phyloP scores from a whole-genome alignment of 1,139 yeast species.

The Kodamaea derodonti region DNA sequence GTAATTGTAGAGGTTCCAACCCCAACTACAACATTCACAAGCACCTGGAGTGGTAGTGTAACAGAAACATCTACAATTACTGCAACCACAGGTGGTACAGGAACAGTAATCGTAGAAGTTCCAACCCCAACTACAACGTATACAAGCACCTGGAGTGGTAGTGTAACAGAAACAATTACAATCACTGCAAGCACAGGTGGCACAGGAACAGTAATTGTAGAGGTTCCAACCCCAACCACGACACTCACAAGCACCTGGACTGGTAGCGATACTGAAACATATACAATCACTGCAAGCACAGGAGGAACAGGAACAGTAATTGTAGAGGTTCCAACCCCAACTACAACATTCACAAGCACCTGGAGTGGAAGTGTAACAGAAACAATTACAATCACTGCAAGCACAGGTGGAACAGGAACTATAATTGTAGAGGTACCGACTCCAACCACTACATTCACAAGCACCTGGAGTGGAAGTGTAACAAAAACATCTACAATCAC shows the following conservation, averaged over 20 bases:
- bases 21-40: conserved; percentile 9
- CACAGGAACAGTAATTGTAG: conserved; percentile 1
- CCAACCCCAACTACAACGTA: conserved; percentile 13
- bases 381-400: background rate
- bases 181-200: conserved; percentile 4
- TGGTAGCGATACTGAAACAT: conserved; percentile 5
- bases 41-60: conserved; percentile 6
- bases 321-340: conserved; percentile 10
- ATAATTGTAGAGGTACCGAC: conserved; percentile 4
- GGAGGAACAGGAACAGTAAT: conserved; percentile 10
- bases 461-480: conserved; percentile 4
- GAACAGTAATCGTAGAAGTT: conserved; percentile 16
- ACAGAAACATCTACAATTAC: conserved; percentile 4
- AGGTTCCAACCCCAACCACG: conserved; percentile 7
- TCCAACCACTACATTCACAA: conserved; percentile 1
- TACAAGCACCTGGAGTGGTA: conserved; percentile 8
- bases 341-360: conserved; percentile 13
- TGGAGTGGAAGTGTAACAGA: conserved; percentile 4
- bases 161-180: conserved; percentile 11
- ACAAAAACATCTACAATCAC: conserved; percentile 1
- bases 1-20: conserved; percentile 15
- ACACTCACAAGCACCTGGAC: conserved; percentile 12
- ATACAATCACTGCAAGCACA: background rate
- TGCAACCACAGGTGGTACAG: conserved; percentile 11
- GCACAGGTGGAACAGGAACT: conserved; percentile 2